Base-by-base conservation (phyloP, 1,284 basidiomycete species). In the Cutaneotrichosporon curvatum region DNA sequence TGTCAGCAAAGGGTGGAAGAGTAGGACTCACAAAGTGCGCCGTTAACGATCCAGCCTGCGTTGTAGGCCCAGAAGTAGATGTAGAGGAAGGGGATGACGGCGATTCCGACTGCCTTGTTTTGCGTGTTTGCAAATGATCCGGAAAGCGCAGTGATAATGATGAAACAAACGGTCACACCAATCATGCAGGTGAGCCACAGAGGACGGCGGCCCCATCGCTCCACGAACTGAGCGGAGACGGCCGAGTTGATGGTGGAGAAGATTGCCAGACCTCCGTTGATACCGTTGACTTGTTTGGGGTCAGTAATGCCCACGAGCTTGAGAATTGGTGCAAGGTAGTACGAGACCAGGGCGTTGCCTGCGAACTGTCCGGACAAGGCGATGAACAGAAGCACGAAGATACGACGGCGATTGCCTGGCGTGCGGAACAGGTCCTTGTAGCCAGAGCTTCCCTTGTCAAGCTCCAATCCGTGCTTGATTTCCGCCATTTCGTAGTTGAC, bases 401-500 rank as follows among this genome's bases (percentile, higher is more conserved):
- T 52, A 6, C 67, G 57, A 19, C 57, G 45, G 19, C 62, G 55
- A 52, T 71, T 71, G 1, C 53, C 64, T 0, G 40, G 43, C 0
- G 64, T 67, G 36, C 47, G 46, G 40, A 70, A 49, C 46, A 70
- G 65, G 44, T 59, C 58, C 15, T 58, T 31, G 45, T 62, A 63
- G n/a, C n/a, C n/a, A 19, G 50, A 50, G 22, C 49, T 53, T 31
- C 57, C 40, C n/a, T 43, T 33, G 19, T 37, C 45, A 2, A 20
- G 30, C 14, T 43, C 39, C 25, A 66, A 44, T 0, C 61, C 51
- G 1, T 47, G 51, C 20, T 50, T 46, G 43, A 69, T 67, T 50
- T 68, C 63, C 11, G 48, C 31, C 19, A 58, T 40, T 37, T 53
- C 47, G 38, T 44, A 42, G 28, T 18, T 22, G 1, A 53, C 51